These are phyloP conservation scores for Plicaturopsis crispa DNA, from an alignment of 768 basidiomycete genomes.

Conservation along the genomic window DNA sequence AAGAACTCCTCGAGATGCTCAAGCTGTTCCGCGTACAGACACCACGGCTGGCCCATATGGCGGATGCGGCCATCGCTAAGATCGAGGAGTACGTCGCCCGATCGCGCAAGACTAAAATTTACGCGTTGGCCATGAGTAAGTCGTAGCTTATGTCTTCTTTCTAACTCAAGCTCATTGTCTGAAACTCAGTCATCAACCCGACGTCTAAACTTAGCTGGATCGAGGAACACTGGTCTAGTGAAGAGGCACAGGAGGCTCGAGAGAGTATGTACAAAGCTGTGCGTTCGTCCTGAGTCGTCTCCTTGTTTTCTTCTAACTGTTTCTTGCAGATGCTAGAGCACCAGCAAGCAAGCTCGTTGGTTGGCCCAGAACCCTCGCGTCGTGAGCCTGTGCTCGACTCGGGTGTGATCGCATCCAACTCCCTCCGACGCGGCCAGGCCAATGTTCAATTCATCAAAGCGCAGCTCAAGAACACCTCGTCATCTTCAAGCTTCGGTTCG, in stretches of 20 bases:
- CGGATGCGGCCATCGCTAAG: slow-evolving; percentile 19
- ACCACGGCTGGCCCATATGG: slow-evolving; percentile 17
- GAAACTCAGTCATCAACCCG: slow-evolving; percentile 14
- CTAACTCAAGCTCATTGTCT: neutral
- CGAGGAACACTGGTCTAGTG: slow-evolving; percentile 8
- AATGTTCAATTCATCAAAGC: too few species aligned
- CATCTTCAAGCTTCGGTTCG: too few species aligned
- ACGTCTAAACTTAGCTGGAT: slow-evolving; percentile 13
- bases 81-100: slow-evolving; percentile 22
- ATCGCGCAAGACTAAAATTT: slow-evolving; percentile 16
- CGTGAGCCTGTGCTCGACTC: too few species aligned
- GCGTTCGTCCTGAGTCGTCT: too few species aligned
- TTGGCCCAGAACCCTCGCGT: too few species aligned
- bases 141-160: neutral
- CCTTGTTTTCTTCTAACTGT: neutral
- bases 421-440: too few species aligned
- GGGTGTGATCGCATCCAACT: too few species aligned
- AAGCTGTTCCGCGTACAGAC: slow-evolving; percentile 8
- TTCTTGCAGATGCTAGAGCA: neutral
- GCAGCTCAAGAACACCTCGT: too few species aligned
- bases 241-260: slow-evolving; percentile 8
- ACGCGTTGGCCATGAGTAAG: slow-evolving; percentile 24
- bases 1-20: slow-evolving; percentile 18
- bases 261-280: slow-evolving; percentile 14
- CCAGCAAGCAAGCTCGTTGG: too few species aligned